Conservation (phyloP, 129 eudicot species). For the Kitagawia praeruptora region DNA sequence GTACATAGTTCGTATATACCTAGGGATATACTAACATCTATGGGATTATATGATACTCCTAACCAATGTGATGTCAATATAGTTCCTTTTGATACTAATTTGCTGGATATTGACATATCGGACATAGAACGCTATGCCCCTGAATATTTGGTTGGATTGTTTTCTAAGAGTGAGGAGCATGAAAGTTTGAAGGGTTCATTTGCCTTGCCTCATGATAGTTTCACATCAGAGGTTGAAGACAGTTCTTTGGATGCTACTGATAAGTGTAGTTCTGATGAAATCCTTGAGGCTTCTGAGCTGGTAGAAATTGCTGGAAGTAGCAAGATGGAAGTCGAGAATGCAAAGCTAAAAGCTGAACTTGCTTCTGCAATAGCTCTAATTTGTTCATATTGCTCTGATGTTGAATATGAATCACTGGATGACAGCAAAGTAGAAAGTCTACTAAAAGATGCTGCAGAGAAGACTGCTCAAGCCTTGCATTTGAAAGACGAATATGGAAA, state of each 20-base stretch:
- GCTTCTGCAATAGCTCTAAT: slow-evolving; percentile 77
- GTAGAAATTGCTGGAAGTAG: slow-evolving; percentile 75
- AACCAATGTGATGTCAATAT: slow-evolving; percentile 75
- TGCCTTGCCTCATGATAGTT: slow-evolving; percentile 38
- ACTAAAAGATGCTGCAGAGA: slow-evolving; percentile 58
- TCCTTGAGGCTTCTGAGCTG: slow-evolving; percentile 51
- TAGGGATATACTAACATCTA: slow-evolving; percentile 55
- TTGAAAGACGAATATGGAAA: slow-evolving; percentile 69
- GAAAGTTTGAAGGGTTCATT: slow-evolving; percentile 42
- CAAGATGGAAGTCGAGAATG: slow-evolving; percentile 89
- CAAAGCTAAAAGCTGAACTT: slow-evolving; percentile 76
- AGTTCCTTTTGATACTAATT: slow-evolving; percentile 66
- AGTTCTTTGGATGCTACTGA: slow-evolving; percentile 30
- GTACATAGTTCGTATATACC: slow-evolving; percentile 64
- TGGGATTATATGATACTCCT: slow-evolving; percentile 90
- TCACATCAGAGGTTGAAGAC: slow-evolving; percentile 34
- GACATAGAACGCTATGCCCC: slow-evolving; percentile 90
- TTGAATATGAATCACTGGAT: slow-evolving; percentile 55
- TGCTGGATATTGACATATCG: slow-evolving; percentile 69
- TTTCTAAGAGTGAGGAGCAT: slow-evolving; percentile 42
- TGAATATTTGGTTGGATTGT: slow-evolving; percentile 50
- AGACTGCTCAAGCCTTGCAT: slow-evolving; percentile 70
- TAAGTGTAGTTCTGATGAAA: slow-evolving; percentile 27
- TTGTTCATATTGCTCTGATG: slow-evolving; percentile 41
- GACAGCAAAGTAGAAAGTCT: slow-evolving; percentile 50